These are phyloP conservation scores for Pilaira anomala DNA, from an alignment of 192 early-diverging fungal genomes.

Conservation along the genomic window DNA sequence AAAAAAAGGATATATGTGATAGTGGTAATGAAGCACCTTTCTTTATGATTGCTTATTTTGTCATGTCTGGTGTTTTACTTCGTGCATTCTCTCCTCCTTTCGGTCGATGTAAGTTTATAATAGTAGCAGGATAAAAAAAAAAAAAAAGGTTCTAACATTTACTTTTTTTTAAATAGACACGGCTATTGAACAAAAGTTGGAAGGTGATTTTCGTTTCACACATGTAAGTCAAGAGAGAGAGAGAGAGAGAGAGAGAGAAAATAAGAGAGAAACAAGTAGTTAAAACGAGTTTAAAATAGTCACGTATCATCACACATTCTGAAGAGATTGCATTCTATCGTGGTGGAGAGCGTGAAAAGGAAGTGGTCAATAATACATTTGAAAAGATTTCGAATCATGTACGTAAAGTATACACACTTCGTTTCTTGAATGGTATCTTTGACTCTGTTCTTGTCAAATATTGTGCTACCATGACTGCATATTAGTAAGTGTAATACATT, in stretches of 20 bases:
- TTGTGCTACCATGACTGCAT: conserved; percentile 64
- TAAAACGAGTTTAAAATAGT: conserved; percentile 27
- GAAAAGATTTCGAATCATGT: conserved; percentile 52
- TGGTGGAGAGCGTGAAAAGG: conserved; percentile 66
- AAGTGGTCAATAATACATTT: conserved; percentile 64
- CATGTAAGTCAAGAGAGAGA: too few relatives aligned
- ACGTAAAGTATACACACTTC: conserved; percentile 54
- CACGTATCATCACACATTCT: conserved; percentile 79
- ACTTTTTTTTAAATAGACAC: conserved; percentile 43
- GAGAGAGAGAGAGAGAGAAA: background rate
- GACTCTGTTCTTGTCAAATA: conserved; percentile 66
- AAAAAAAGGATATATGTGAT: background rate
- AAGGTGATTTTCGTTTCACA: conserved; percentile 78
- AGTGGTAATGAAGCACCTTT: conserved; percentile 53
- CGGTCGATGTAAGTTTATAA: conserved; percentile 55
- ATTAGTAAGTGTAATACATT: conserved; percentile 44
- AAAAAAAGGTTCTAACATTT: background rate
- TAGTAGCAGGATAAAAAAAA: background rate
- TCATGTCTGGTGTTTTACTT: conserved; percentile 61
- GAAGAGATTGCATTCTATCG: conserved; percentile 80
- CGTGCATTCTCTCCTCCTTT: conserved; percentile 77
- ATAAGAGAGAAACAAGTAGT: background rate
- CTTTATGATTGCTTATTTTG: conserved; percentile 59
- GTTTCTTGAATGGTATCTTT: conserved; percentile 62
- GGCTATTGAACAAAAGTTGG: conserved; percentile 73